Percentiles rank a stretch among this genome's conserved stretches.
phyloP scores from a whole-genome alignment of 257 asterid species.

The Solanum paucissectum region DNA sequence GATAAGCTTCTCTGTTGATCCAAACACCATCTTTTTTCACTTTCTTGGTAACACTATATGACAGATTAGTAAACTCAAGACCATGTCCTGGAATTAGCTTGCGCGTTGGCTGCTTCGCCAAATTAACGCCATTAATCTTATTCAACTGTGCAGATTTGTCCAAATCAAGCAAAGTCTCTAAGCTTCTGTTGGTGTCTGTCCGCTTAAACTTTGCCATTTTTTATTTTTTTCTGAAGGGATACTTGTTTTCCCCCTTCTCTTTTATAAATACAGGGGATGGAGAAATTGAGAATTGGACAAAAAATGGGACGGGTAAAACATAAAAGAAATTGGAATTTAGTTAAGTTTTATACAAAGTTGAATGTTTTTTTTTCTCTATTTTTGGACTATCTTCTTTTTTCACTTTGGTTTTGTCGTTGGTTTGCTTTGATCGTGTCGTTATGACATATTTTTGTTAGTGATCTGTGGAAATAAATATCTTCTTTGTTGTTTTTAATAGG shows the following conservation, averaged over 20 bases:
- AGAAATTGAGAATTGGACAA: neutral
- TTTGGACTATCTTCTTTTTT: neutral
- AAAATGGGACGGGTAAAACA: constrained; percentile 5
- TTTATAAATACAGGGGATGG: constrained; percentile 6
- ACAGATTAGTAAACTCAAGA: constrained; percentile 57
- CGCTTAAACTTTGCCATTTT: constrained; percentile 30
- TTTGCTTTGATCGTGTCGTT: constrained; percentile 37
- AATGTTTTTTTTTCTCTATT: neutral
- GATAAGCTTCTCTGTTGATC: constrained; percentile 62
- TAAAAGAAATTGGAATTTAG: constrained; percentile 21
- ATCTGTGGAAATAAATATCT: neutral
- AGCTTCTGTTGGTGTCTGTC: constrained; percentile 30
- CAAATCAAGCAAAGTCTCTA: constrained; percentile 44
- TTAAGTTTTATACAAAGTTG: neutral
- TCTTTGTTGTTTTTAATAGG: neutral
- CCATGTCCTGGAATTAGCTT: constrained; percentile 72
- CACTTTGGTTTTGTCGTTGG: constrained; percentile 33
- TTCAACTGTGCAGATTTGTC: constrained; percentile 29
- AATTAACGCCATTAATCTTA: constrained; percentile 4
- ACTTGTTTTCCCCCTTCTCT: neutral
- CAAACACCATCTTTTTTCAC: constrained; percentile 64
- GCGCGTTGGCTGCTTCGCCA: constrained; percentile 19
- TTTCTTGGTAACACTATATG: constrained; percentile 57
- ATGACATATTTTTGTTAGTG: neutral
- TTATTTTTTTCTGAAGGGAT: neutral